Evolutionary conservation across 2,329 filamentous ascomycete species (phyloP), one percentile per base, ranked within the genome.

Genomic region (Sordariomycetes sp.): DNA sequence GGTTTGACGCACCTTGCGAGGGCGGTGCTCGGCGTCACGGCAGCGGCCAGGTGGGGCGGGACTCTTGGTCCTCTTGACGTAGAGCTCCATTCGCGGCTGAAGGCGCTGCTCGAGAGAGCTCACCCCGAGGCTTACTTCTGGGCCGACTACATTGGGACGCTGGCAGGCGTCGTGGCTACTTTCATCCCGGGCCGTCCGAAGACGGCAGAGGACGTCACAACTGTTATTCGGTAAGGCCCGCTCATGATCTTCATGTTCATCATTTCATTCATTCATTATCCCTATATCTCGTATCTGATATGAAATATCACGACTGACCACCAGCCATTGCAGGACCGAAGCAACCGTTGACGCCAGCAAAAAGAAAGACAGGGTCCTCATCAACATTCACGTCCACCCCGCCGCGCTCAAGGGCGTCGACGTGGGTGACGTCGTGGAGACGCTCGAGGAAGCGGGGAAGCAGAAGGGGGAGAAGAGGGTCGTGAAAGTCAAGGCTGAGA

Each of bases 11-110:
- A 96, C 66, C 69, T 82, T 52, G 78, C 84, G 55, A 80, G 90
- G 13, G 86, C 87, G 0, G 69, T 88, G 2, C 74, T 96, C 2
- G 88, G 82, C 0, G 72, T 95, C 3, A 78, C 86, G 1, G 74
- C 89, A 1, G 90, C 84, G 62, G 83, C 86, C 52, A 77, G 90
- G 62, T 95, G 89, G 82, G 86, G 84, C 20, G 83, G 82, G 2
- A 78, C 80, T 53, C 65, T 83, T 3, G 74, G 74, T 0, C 74
- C 75, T 1, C 66, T 72, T 0, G 80, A 85, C 60, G 64, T 65
- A 15, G 65, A 69, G 52, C 66, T 80, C 13, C 69, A 74, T 58
- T 62, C 63, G 3, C 70, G 71, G 6, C 66, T 82, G n/a, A 69
- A 69, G 36, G 66, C 63, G 17, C 65, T 82, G 39, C 65, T 77